phyloP scores from a whole-genome alignment of 2,329 filamentous ascomycete species.

The Septoria petroselini region DNA sequence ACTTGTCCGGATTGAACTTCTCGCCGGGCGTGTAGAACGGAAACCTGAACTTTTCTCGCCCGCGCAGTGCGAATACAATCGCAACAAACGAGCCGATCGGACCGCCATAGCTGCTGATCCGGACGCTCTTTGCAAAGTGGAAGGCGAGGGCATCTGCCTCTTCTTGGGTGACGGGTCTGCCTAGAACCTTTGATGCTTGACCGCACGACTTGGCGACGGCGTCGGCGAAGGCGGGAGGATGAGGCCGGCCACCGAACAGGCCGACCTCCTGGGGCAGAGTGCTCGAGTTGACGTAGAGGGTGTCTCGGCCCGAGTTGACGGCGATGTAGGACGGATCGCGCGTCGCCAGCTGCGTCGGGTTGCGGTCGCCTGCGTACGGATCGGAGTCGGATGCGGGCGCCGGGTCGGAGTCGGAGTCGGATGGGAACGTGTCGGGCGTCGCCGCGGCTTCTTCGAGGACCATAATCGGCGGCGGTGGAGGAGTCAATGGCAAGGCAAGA shows the following conservation, averaged over 20 bases:
- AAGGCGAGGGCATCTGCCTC: constrained; percentile 45
- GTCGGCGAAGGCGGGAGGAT: constrained; percentile 31
- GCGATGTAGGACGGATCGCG: constrained; percentile 29
- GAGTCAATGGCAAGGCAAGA: too few species aligned
- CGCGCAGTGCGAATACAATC: constrained; percentile 37
- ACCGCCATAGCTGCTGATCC: constrained; percentile 41
- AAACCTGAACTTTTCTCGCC: constrained; percentile 39
- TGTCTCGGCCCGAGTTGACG: constrained; percentile 13
- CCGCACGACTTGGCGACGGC: constrained; percentile 35
- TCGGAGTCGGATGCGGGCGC: constrained; percentile 40
- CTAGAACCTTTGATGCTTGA: constrained; percentile 35
- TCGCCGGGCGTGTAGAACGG: constrained; percentile 43
- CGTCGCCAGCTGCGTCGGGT: constrained; percentile 39
- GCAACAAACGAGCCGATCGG: constrained; percentile 38
- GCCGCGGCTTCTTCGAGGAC: constrained; percentile 29
- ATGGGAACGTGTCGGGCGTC: constrained; percentile 37
- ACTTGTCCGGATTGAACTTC: constrained; percentile 41
- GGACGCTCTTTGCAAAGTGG: constrained; percentile 41
- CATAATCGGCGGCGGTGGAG: too few species aligned
- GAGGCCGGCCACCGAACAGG: constrained; percentile 36
- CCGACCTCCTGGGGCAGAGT: constrained; percentile 39
- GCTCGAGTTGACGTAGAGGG: constrained; percentile 39
- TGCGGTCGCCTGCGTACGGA: constrained; percentile 38
- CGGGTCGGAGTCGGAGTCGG: constrained; percentile 23
- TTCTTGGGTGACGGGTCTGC: constrained; percentile 40